Base-by-base conservation (phyloP, 495 filamentous ascomycete genomes). In the Podospora tetraspora region DNA sequence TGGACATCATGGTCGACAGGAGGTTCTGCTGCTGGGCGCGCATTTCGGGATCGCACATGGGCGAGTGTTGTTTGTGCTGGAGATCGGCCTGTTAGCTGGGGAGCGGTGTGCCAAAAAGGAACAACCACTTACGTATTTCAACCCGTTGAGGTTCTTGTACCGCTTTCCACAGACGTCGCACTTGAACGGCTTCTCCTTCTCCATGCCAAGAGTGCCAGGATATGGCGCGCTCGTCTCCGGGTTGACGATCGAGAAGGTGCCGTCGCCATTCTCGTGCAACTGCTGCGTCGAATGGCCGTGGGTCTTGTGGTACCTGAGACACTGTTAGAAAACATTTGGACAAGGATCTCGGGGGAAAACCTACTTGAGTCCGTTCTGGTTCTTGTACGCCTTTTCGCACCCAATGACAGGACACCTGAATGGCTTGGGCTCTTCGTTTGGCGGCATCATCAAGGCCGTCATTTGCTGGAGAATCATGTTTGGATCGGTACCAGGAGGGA, bases 321-420 rank as follows among this genome's bases (percentile, higher is more conserved):
- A 60, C 34, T 65, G 77, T 83, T 79, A 86, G 80, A 67, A 65
- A 24, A 7, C 61, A 57, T 19, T 19, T 32, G 11, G 4, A n/a
- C 58, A 21, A 63, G 57, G 11, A n/a, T 52, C 16, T n/a, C 9
- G 25, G 66, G n/a, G 21, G 22, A 23, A 12, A 22, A 80, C 84
- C 71, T 91, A 96, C 84, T 98, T 98, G 34, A 99, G 83, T 34
- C 95, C 95, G 73, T 99, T 99, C 74, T 98, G 95, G 77, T 99
- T 99, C 85, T 99, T 99, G 79, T 99, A 99, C 16, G 95, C 95
- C 83, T 99, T 99, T 78, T 99, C 95, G 75, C 95, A 99, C 21
- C 95, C 95, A 73, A 98, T 96, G 58, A 99, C 95, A 10, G 96
- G 95, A 77, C 95, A 99, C 74, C 91, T 90, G 85, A 96, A 98